Evolutionary conservation across 169 alveolate species (phyloP).

Genomic region (Cryptosporidium andersoni): DNA sequence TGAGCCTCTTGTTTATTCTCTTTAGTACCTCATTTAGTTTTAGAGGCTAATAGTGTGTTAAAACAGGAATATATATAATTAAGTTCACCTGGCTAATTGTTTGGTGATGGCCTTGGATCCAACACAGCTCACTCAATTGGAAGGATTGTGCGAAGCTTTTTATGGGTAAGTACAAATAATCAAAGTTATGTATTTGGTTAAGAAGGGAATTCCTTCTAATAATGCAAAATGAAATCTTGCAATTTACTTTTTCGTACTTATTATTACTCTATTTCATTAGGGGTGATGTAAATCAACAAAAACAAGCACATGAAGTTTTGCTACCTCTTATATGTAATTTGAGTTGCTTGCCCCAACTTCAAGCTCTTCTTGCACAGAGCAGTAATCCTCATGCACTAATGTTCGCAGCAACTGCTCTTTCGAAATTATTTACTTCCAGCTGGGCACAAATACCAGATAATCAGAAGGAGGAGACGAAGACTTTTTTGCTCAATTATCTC

Average conservation of each 20-base stretch:
- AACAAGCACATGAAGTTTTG: conserved; percentile 90
- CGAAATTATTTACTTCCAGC: conserved; percentile 80
- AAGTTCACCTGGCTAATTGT: conserved; percentile 18
- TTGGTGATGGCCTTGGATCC: conserved; percentile 76
- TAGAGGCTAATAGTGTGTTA: neutral
- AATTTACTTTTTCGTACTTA: neutral
- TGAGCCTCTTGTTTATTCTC: neutral
- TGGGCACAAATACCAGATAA: conserved; percentile 87
- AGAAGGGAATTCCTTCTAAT: too few species aligned
- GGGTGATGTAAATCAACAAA: conserved; percentile 86
- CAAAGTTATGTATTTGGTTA: neutral
- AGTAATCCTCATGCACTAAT: conserved; percentile 85
- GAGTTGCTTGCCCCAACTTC: conserved; percentile 81
- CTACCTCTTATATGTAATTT: conserved; percentile 87
- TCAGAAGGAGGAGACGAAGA: conserved; percentile 87
- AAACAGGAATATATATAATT: conserved; percentile 13
- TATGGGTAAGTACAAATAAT: conserved; percentile 74
- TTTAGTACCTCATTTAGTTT: too few species aligned
- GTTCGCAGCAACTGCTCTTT: conserved; percentile 86
- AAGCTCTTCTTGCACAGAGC: conserved; percentile 83
- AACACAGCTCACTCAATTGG: conserved; percentile 85
- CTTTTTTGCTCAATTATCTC: conserved; percentile 85
- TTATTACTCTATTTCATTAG: conserved; percentile 20
- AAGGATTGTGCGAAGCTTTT: conserved; percentile 86
- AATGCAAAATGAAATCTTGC: neutral